Base-by-base conservation (phyloP, 1,284 basidiomycete genomes). In the Apiotrichum sp. region DNA sequence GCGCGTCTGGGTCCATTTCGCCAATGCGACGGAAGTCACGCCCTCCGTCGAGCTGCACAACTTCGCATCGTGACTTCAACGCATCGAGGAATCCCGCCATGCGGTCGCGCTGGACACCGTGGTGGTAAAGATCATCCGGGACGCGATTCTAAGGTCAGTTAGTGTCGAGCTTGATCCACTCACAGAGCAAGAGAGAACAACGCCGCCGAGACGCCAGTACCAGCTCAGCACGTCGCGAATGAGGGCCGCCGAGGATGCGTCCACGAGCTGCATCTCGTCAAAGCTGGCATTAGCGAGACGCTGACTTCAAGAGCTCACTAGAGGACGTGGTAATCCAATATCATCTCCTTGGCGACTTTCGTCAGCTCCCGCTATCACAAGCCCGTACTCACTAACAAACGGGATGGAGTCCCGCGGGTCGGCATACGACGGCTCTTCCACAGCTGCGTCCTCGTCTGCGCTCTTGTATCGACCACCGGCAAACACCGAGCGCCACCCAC, bases 141-240 rank as follows among this genome's bases (percentile, higher is more conserved):
- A 86, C 79, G 50, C 83, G 81, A 69, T 86, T 86, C 58, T 71
- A 44, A 4, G 2, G 32, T 22, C 34, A 53, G 47, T 14, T 1
- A 4, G 11, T 11, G 8, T 33, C 4, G 9, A 3, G 4, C 11
- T 11, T 3, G 33, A 16, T 39, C 14, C 2, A 61, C 71, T 57
- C 40, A 71, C 71, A 0, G 77, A 78, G 50, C 78, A 81, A 1
- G 78, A 79, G 3, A 81, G 78, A 36, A 88, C 78, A 13, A 88
- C 82, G 1, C 86, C 86, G 14, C 86, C 86, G 64, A 88, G 79
- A 3, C 85, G 79, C 86, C 86, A 87, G 66, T 84, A 88, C 81
- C 84, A 86, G 31, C 83, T 82, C 6, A 88, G 71, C 2, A 87
- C 85, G 56, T 86, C 82, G n/a, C 84, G 80, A 3, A 87, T 78